These are phyloP conservation scores for Bretziella fagacearum DNA, from an alignment of 2,329 filamentous ascomycete genomes.

Conservation along the genomic window DNA sequence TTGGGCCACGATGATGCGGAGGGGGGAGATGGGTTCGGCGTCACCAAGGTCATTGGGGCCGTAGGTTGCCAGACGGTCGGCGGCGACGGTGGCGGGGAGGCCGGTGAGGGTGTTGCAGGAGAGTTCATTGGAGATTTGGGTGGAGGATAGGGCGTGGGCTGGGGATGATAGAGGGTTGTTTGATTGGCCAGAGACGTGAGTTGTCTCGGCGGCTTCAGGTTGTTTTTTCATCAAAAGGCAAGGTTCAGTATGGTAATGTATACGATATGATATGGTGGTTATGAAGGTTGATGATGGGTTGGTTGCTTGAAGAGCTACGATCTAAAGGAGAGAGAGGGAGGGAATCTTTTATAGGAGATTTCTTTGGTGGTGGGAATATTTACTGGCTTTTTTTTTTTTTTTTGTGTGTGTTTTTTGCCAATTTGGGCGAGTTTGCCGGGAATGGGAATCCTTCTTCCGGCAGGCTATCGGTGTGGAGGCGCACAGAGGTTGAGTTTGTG, in stretches of 20 bases:
- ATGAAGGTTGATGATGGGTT: no score
- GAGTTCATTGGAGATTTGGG: conserved; percentile 35
- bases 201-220: conserved; percentile 3
- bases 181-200: conserved; percentile 22
- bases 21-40: conserved; percentile 31
- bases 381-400: neutral
- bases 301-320: no score
- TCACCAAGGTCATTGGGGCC: conserved; percentile 41
- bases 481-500: no score
- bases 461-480: no score
- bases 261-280: no score
- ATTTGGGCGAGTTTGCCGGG: no score
- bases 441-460: no score
- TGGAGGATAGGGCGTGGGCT: conserved; percentile 36
- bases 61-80: conserved; percentile 32
- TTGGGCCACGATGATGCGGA: conserved; percentile 41
- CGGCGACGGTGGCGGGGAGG: conserved; percentile 33
- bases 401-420: no score
- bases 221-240: neutral
- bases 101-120: conserved; percentile 36
- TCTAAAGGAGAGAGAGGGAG: no score
- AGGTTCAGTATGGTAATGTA: neutral
- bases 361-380: no score
- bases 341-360: no score
- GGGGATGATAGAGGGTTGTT: conserved; percentile 32